Base-by-base conservation (phyloP, 179 eudicot genomes). In the Drosera spatulata region DNA sequence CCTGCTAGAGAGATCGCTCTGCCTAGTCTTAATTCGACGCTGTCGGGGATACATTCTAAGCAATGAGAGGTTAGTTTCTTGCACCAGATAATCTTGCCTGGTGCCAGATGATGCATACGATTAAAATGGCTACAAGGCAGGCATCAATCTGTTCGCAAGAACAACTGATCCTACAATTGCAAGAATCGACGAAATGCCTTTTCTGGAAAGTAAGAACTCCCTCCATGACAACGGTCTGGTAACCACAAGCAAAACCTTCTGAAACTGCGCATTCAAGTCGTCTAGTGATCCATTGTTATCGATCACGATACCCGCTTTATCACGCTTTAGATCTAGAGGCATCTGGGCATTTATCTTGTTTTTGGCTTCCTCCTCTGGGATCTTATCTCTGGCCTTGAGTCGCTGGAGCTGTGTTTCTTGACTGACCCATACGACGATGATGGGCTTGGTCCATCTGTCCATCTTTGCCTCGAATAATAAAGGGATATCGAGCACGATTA, bases 381-480 rank as follows among this genome's bases (percentile, higher is more conserved):
- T 70, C 47, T 83, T 53, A 59, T 93, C 99, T 73, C 99, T 82
- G 40, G 80, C 78, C 78, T 84, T 78, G 37, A 93, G 80, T 43
- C 99, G 75, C 65, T 71, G 81, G 44, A 86, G 87, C 59, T 93
- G 95, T 58, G 95, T 93, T 69, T 86, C 81, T 10, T 78, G 80
- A 70, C 89, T 94, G 52, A 89, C 87, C 90, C 95, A 89, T 41
- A 93, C 90, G 58, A 86, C 88, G 55, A 93, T 73, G 14, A 75
- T 73, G 14, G 94, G 97, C 51, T 81, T 81, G 38, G 97, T 83
- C 99, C 99, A 93, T 63, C 73, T 85, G 71, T 86, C 95, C 79
- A 93, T 80, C 69, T 86, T 93, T 62, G 83, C 95, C 75, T 89
- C 99, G 53, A 89, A 93, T 75, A 93, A 56, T 55, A 93, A 74